Evolutionary conservation across 805 yeast species (phyloP), one percentile per base, ranked within the genome.

Genomic region (Crinitomyces ghanaensis): DNA sequence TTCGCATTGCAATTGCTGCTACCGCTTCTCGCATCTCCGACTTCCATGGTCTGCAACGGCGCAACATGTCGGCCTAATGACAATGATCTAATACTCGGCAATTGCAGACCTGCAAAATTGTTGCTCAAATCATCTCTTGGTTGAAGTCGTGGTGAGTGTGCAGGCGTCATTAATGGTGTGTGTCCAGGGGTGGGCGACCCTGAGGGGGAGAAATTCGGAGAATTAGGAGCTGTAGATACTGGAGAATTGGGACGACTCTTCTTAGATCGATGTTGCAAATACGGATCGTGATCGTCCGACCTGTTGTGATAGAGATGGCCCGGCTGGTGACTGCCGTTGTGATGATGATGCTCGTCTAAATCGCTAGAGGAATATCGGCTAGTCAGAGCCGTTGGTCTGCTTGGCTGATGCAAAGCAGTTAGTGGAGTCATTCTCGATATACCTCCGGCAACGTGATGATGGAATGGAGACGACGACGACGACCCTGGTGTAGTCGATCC

Each of bases 91-190:
- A 59, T 53, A 3, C 57, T 52, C 16, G 64, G 64, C 36, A 59
- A 45, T 37, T 56, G 61, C 8, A 56, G 46, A 20, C 51, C 55
- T 14, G 43, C 47, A 13, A 44, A 36, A n/a, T n/a, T n/a, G n/a
- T n/a, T n/a, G n/a, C n/a, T n/a, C 12, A 43, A 51, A 23, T 52
- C 43, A 25, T 51, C 60, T 4, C 58, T 49, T n/a, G 68, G 56
- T 11, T 49, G 57, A 20, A 63, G 44, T 5, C 65, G 50, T 18
- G 68, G 68, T 18, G 67, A 61, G 38, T 60, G 68, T 2, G 63
- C 63, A 5, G 68, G 68, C 9, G 68, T 63, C 22, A 49, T 60
- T 34, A 63, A 47, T 15, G 68, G 68, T 6, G 68, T 63, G 41
- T 58, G 56, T 28, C 57, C 60, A 4, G 60, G 66, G 3, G 57